These are phyloP conservation scores for Aschersonia sp. DNA, from an alignment of 2,329 filamentous ascomycete genomes.

Conservation along the genomic window DNA sequence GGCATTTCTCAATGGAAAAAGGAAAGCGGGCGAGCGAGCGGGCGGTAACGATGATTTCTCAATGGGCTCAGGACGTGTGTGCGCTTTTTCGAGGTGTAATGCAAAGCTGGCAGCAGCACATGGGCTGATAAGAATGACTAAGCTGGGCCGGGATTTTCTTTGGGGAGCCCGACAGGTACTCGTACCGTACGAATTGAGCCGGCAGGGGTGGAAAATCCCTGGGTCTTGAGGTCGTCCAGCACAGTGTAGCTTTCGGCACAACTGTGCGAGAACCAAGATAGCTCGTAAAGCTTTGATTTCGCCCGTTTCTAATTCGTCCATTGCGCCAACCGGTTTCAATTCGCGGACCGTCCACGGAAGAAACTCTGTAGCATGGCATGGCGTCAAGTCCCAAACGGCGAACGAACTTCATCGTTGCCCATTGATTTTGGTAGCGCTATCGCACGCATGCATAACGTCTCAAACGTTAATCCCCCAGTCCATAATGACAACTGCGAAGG, in stretches of 20 bases:
- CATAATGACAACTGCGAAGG: no score
- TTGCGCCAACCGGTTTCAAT: no score
- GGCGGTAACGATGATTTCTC: not conserved
- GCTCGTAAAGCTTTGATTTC: constrained; percentile 9
- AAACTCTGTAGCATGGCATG: no score
- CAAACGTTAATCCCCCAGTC: no score
- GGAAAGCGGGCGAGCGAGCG: constrained; percentile 1
- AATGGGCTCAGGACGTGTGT: not conserved
- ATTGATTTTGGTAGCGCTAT: no score
- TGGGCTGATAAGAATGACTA: constrained; percentile 19
- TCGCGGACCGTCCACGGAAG: no score
- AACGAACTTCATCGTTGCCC: no score
- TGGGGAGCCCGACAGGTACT: not conserved
- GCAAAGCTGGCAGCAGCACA: constrained; percentile 10
- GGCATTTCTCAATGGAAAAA: constrained; percentile 32
- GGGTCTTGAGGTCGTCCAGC: not conserved
- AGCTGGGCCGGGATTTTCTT: constrained; percentile 9
- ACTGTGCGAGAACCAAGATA: not conserved
- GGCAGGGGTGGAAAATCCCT: not conserved
- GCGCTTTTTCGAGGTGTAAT: constrained; percentile 7
- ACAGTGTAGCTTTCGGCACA: not conserved
- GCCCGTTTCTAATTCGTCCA: constrained; percentile 10
- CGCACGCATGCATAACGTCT: no score
- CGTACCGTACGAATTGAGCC: constrained; percentile 14
- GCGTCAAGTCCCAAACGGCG: no score